These are phyloP conservation scores for Hordeum vulgare DNA, from an alignment of 176 grass and related monocot genomes.

Conservation along the genomic window DNA sequence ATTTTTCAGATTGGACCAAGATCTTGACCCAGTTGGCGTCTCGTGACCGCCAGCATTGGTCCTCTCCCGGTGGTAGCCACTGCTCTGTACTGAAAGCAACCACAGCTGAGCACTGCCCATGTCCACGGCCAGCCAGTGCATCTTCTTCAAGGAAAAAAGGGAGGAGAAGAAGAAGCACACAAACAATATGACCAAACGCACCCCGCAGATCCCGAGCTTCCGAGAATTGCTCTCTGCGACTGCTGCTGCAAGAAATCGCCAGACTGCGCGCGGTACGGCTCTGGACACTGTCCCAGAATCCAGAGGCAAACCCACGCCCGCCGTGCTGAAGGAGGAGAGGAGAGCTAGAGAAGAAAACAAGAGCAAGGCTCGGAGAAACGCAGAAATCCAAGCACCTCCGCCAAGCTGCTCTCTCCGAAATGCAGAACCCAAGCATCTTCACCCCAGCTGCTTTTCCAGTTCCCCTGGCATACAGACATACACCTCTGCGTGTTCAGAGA, in stretches of 20 bases:
- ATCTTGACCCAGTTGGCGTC: constrained; percentile 10
- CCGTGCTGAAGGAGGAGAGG: background rate
- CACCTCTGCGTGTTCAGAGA: background rate
- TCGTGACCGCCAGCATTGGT: constrained; percentile 22
- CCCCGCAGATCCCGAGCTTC: constrained; percentile 39
- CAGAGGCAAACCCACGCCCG: constrained; percentile 14
- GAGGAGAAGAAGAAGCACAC: background rate
- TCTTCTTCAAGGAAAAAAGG: background rate
- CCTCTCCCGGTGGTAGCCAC: background rate
- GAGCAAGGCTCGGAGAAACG: background rate
- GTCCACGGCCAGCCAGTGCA: background rate
- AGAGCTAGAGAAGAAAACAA: constrained; percentile 5
- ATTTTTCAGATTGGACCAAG: background rate
- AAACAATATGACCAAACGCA: background rate
- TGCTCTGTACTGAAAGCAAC: constrained; percentile 24
- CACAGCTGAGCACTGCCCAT: constrained; percentile 11
- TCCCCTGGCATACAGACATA: background rate
- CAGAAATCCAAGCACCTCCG: constrained; percentile 12
- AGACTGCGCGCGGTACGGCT: constrained; percentile 33
- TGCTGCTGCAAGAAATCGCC: background rate
- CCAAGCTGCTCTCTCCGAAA: background rate
- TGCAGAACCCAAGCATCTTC: background rate
- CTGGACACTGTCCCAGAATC: constrained; percentile 21
- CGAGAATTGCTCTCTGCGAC: constrained; percentile 22
- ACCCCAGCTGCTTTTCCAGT: background rate